Evolutionary conservation across 2,329 filamentous ascomycete species (phyloP).

Genomic region (Botryotinia globosa): DNA sequence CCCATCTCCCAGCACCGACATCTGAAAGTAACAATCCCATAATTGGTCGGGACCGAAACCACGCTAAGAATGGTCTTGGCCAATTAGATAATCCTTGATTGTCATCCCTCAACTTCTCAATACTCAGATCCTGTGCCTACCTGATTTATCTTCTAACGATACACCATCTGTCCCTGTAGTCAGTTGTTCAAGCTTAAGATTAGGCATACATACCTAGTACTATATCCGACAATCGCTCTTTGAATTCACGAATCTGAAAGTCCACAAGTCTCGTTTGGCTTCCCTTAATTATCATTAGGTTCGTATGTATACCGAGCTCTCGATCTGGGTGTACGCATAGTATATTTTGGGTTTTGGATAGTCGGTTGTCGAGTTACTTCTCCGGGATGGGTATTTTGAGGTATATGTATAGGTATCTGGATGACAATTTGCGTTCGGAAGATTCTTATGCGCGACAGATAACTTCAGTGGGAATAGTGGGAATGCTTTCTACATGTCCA

Average conservation of each 20-base stretch:
- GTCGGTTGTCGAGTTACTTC: no score
- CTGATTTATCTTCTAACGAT: neutral
- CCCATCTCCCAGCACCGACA: neutral
- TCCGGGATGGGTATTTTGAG: neutral
- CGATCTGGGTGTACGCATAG: no score
- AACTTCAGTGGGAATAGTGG: neutral
- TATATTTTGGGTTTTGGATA: neutral
- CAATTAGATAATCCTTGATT: slow-evolving; percentile 16
- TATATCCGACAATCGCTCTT: neutral
- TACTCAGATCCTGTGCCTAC: neutral
- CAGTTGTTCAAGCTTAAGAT: no score
- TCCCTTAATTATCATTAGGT: no score
- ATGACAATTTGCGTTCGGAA: neutral
- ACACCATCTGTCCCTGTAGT: neutral
- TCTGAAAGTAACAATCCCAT: neutral
- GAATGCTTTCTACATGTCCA: no score
- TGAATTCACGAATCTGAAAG: neutral
- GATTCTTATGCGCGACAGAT: neutral
- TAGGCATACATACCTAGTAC: neutral
- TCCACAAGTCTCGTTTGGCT: neutral
- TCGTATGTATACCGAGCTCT: neutral
- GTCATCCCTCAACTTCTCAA: slow-evolving; percentile 12
- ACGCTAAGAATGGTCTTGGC: slow-evolving; percentile 6
- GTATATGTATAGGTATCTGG: neutral
- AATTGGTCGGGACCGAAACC: neutral